Conservation (phyloP, 176 grass and related monocot genomes). For the Cenchrus fungigraminus region DNA sequence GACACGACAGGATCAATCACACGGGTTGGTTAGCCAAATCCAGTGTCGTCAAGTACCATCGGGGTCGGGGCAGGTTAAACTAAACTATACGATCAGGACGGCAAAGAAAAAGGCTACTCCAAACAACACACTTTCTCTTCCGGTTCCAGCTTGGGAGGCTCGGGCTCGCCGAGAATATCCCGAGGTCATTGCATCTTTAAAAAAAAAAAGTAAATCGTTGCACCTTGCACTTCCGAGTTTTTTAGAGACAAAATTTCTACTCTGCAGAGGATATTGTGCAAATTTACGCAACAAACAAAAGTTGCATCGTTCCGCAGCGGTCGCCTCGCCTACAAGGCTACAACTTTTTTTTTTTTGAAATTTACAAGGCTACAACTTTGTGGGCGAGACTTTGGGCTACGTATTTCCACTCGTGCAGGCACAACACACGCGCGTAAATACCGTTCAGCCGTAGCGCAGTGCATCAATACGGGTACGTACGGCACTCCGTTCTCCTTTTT, state of each 20-base stretch:
- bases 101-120: not conserved
- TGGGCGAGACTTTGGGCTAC: no score
- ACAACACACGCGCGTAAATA: no score
- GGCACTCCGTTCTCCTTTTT: no score
- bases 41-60: conserved; percentile 28
- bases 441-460: no score
- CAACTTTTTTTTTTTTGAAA: no score
- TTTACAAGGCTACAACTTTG: no score
- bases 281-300: no score
- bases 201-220: not conserved
- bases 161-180: not conserved
- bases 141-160: not conserved
- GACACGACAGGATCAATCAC: conserved; percentile 1
- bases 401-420: no score
- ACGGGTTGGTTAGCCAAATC: conserved; percentile 22
- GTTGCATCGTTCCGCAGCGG: no score
- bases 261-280: no score
- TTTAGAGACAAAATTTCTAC: not conserved
- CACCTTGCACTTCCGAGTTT: not conserved
- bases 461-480: no score
- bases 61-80: conserved; percentile 11
- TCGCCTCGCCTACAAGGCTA: no score
- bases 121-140: conserved; percentile 3
- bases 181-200: not conserved
- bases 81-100: not conserved